These are phyloP conservation scores for Trichophyton schoenleinii DNA, from an alignment of 2,329 filamentous ascomycete species.

Conservation along the genomic window DNA sequence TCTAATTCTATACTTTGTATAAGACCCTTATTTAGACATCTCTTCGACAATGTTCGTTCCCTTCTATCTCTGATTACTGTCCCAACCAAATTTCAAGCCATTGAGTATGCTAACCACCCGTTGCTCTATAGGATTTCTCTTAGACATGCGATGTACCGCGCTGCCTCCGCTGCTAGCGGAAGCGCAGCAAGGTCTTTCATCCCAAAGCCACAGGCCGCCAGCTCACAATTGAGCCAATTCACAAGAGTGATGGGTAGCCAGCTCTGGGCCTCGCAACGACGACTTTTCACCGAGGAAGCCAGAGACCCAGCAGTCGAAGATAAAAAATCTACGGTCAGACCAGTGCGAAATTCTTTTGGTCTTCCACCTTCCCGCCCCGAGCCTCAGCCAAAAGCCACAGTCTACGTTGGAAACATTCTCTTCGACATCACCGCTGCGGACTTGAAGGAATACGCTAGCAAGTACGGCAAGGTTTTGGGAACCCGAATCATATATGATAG, in stretches of 20 bases:
- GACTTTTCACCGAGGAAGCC: conserved; percentile 5
- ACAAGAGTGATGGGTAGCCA: background rate
- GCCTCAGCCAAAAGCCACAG: conserved; percentile 28
- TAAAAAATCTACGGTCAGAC: background rate
- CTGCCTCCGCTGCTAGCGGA: conserved; percentile 3
- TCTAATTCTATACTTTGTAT: background rate
- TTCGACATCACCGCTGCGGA: conserved; percentile 54
- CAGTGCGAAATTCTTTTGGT: background rate
- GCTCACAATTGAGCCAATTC: conserved; percentile 1
- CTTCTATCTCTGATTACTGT: background rate
- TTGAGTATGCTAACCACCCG: background rate
- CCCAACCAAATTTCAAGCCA: background rate
- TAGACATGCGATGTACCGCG: conserved; percentile 12
- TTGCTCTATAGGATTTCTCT: conserved; percentile 10
- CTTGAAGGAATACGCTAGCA: conserved; percentile 46
- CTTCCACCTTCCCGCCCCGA: background rate
- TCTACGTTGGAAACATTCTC: conserved; percentile 59
- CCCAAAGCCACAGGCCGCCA: conserved; percentile 2
- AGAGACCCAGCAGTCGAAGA: background rate
- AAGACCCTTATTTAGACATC: background rate
- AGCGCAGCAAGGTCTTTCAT: conserved; percentile 2
- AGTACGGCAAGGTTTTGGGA: conserved; percentile 44
- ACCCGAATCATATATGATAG: conserved; percentile 48
- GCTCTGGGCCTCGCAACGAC: background rate
- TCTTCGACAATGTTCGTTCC: conserved; percentile 7